These are phyloP conservation scores for Meira nashicola DNA, from an alignment of 1,284 basidiomycete genomes.

Conservation along the genomic window DNA sequence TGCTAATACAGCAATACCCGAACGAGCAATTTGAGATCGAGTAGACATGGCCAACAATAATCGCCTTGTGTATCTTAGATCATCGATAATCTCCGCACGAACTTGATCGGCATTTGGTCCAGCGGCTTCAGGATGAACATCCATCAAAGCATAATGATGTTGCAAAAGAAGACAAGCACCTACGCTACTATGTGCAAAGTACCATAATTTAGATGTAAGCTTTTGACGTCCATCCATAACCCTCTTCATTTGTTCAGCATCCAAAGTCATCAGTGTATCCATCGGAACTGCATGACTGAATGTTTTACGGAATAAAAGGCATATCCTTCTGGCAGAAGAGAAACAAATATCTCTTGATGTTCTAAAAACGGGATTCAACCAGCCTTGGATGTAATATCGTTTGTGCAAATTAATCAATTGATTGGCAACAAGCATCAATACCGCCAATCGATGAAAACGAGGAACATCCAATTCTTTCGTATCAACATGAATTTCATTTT, in stretches of 20 bases:
- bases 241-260: constrained; percentile 23
- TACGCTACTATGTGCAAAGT: constrained; percentile 37
- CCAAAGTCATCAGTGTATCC: constrained; percentile 13
- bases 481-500: not conserved
- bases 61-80: constrained; percentile 36
- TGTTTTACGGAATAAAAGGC: constrained; percentile 36
- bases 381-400: constrained; percentile 44
- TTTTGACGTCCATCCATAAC: constrained; percentile 26
- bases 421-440: constrained; percentile 10
- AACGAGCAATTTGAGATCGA: constrained; percentile 26
- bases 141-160: constrained; percentile 40
- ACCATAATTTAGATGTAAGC: constrained; percentile 29
- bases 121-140: constrained; percentile 31
- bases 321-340: constrained; percentile 28
- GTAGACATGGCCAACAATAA: constrained; percentile 38
- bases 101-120: constrained; percentile 32
- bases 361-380: constrained; percentile 34
- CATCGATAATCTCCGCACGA: constrained; percentile 37
- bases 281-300: constrained; percentile 40
- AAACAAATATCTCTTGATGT: constrained; percentile 42
- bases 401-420: constrained; percentile 29
- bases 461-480: not conserved
- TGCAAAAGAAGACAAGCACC: constrained; percentile 36
- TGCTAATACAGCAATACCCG: constrained; percentile 3
- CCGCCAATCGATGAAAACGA: constrained; percentile 2